Base-by-base conservation (phyloP, 2,329 filamentous ascomycete species). In the Hypoxylon sp. region DNA sequence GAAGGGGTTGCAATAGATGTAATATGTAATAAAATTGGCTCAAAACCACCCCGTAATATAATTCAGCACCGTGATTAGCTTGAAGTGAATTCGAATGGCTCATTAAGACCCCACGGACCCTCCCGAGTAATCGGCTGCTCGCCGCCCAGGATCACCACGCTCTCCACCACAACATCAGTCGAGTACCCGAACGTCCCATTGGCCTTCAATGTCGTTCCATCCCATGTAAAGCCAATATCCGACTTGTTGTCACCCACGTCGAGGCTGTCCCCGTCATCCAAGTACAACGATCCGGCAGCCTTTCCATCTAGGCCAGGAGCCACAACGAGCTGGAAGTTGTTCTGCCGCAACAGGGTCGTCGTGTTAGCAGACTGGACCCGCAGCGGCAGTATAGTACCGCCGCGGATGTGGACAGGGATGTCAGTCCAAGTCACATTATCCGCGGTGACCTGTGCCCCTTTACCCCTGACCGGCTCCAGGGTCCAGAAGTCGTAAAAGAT, bases 351-450 rank as follows among this genome's bases (percentile, higher is more conserved):
- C 16, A 80, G 78, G 1, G 78, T 79, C 1, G 84, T 87, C 0
- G 84, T 87, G 57, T 83, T 85, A 0, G 81, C 83, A 30, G 81
- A 81, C 40, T 80, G 77, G 1, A 76, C 74, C 24, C 88, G 84
- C 58, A 87, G 74, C 0, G 88, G 87, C n/a, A 91, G 72, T 63
- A 91, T 85, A 58, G 75, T 81, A 20, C 89, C 88, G 22, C 87
- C 87, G 53, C 84, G 84, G 71, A 90, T 84, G 73, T 90, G 87
- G 6, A 91, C 80, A 1, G 89, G 88, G 64, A 91, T 90, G 8
- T 75, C 71, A 1, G 70, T 68, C 59, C 68, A 68, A 2, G 75
- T 61, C 32, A 75, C 66, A 50, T 73, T 60, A 8, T 63, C 61
- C 18, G 67, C 60, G 2, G 67, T 73, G n/a, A 75, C 64, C 7